phyloP scores from a whole-genome alignment of 805 yeast species.

The Yarrowia yakushimensis region DNA sequence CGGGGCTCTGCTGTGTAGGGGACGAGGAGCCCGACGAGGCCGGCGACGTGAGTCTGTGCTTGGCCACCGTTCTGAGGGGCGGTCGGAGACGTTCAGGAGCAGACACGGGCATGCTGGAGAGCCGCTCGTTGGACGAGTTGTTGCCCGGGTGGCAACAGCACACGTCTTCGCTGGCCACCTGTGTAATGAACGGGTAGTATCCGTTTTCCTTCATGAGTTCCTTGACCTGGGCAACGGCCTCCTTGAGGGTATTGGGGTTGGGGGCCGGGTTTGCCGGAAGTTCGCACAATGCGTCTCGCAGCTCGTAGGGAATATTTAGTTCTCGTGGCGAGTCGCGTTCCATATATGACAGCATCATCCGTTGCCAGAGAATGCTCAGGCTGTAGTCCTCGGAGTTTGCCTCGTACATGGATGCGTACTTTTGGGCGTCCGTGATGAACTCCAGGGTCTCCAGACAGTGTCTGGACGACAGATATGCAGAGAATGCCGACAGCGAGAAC shows the following conservation, averaged over 20 bases:
- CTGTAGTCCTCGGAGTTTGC: not conserved
- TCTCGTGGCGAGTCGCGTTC: constrained; percentile 33
- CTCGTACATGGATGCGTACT: constrained; percentile 28
- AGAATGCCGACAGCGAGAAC: constrained; percentile 34
- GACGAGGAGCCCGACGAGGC: constrained; percentile 19
- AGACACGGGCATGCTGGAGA: not conserved
- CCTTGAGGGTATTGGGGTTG: constrained; percentile 30
- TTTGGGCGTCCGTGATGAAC: constrained; percentile 34
- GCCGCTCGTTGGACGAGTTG: constrained; percentile 9
- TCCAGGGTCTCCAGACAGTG: constrained; percentile 38
- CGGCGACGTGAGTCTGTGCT: constrained; percentile 11
- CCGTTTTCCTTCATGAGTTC: constrained; percentile 36
- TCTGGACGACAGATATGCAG: constrained; percentile 34
- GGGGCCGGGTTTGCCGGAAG: constrained; percentile 18
- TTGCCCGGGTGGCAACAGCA: not conserved
- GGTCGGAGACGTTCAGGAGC: constrained; percentile 5
- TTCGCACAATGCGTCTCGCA: constrained; percentile 31
- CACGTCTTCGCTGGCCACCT: constrained; percentile 11
- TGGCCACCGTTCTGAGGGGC: not conserved
- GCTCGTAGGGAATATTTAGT: constrained; percentile 35
- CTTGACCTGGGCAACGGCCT: constrained; percentile 30
- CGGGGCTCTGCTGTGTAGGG: constrained; percentile 19
- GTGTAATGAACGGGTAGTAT: constrained; percentile 33
- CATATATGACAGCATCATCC: constrained; percentile 34
- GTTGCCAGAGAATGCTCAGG: constrained; percentile 31